Conservation (phyloP, 441 rosid species). For the Aleurites moluccanus region DNA sequence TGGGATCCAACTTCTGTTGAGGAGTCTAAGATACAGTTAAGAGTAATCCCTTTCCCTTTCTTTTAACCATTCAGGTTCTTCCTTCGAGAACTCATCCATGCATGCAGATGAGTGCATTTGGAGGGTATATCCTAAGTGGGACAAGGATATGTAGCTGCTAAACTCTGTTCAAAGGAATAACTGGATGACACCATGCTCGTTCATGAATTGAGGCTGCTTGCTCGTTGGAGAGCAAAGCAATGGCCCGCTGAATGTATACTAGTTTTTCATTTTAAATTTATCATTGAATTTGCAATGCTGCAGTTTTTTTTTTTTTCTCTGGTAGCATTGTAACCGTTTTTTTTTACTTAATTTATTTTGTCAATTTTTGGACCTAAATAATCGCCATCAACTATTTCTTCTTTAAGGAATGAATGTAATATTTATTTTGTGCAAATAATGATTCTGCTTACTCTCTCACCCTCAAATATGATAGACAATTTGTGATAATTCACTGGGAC, state of each 20-base stretch:
- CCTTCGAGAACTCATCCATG: slow-evolving; percentile 91
- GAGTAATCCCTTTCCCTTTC: neutral
- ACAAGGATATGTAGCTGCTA: slow-evolving; percentile 46
- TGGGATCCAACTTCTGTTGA: neutral
- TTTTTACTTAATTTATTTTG: neutral
- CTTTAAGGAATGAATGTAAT: no score
- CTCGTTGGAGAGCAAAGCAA: neutral
- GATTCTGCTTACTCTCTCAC: no score
- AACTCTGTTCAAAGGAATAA: slow-evolving; percentile 4
- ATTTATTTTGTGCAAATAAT: no score
- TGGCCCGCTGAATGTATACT: neutral
- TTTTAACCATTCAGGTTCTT: slow-evolving; percentile 58
- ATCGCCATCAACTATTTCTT: neutral
- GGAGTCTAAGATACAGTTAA: neutral
- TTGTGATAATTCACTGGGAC: no score
- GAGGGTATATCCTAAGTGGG: slow-evolving; percentile 86
- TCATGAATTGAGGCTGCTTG: neutral
- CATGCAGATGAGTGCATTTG: slow-evolving; percentile 90
- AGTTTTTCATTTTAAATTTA: neutral
- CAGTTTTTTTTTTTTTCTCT: neutral
- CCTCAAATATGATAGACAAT: no score
- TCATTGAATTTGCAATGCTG: neutral
- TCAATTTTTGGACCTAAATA: neutral
- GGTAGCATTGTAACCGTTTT: neutral
- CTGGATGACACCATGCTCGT: neutral